Conservation (phyloP, 1,284 basidiomycete genomes). For the Pseudozyma sp. region DNA sequence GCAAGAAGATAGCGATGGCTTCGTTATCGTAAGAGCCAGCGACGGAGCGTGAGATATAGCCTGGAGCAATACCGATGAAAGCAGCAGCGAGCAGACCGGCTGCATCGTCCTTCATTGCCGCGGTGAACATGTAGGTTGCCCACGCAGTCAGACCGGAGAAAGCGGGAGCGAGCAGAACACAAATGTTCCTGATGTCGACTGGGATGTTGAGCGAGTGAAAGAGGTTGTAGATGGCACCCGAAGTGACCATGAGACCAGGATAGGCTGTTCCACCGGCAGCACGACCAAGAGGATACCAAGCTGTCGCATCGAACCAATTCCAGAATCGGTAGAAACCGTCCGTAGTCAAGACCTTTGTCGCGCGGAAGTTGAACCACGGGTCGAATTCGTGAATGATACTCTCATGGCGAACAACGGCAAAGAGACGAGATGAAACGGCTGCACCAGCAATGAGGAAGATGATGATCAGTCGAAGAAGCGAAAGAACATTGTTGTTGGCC, state of each 20-base stretch:
- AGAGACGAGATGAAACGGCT: slow-evolving; percentile 93
- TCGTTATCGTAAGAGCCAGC: slow-evolving; percentile 99
- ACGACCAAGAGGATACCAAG: slow-evolving; percentile 94
- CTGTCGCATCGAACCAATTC: slow-evolving; percentile 99
- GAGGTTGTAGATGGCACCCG: slow-evolving; percentile 93
- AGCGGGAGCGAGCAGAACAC: slow-evolving; percentile 94
- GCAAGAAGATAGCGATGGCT: slow-evolving; percentile 98
- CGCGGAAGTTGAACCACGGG: slow-evolving; percentile 78
- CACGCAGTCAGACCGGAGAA: slow-evolving; percentile 97
- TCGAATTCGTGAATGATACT: slow-evolving; percentile 98
- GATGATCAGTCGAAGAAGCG: slow-evolving; percentile 64
- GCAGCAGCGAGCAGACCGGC: slow-evolving; percentile 96
- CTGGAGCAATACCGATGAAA: slow-evolving; percentile 96
- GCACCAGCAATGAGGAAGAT: slow-evolving; percentile 73
- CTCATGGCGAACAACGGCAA: slow-evolving; percentile 97
- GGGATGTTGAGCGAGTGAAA: slow-evolving; percentile 90
- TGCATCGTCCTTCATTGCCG: slow-evolving; percentile 72
- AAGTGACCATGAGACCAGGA: slow-evolving; percentile 95
- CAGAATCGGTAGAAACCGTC: slow-evolving; percentile 69
- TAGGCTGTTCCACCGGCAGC: slow-evolving; percentile 98
- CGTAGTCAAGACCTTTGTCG: slow-evolving; percentile 86
- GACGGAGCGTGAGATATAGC: slow-evolving; percentile 97
- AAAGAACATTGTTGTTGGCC: slow-evolving; percentile 56
- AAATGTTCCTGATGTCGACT: slow-evolving; percentile 96
- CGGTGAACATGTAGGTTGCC: slow-evolving; percentile 80